These are phyloP conservation scores for Aspergillus diversus DNA, from an alignment of 495 filamentous ascomycete species.

Conservation along the genomic window DNA sequence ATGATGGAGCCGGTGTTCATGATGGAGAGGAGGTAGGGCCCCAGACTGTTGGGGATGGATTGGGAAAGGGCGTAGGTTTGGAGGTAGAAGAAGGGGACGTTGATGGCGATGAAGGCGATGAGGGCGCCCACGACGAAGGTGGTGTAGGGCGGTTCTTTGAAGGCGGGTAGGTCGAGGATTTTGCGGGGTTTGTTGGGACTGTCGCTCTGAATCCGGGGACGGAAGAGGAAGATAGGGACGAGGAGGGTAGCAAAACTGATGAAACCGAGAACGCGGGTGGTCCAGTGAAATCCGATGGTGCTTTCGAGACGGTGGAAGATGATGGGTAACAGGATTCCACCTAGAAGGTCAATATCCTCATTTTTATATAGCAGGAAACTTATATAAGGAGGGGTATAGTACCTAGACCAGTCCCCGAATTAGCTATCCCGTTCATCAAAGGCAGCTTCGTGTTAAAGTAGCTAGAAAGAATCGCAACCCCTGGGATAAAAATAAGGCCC, in stretches of 20 bases:
- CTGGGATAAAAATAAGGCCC: conserved; percentile 37
- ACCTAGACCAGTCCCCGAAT: conserved; percentile 28
- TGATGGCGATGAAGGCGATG: conserved; percentile 33
- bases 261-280: conserved; percentile 50
- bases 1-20: conserved; percentile 3
- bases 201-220: conserved; percentile 36
- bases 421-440: conserved; percentile 44
- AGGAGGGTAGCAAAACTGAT: conserved; percentile 48
- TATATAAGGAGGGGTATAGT: background rate
- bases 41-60: conserved; percentile 1
- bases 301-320: conserved; percentile 43
- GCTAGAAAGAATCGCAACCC: conserved; percentile 34
- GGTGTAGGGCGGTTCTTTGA: conserved; percentile 36
- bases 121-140: conserved; percentile 32
- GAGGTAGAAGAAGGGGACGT: conserved; percentile 43
- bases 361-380: background rate
- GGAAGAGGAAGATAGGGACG: conserved; percentile 42
- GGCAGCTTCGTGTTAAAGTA: conserved; percentile 39
- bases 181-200: conserved; percentile 19
- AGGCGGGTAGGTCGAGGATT: conserved; percentile 35
- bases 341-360: conserved; percentile 28
- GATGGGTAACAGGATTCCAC: conserved; percentile 56
- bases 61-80: background rate
- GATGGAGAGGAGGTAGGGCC: conserved; percentile 5
- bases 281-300: conserved; percentile 51